Percentiles rank a stretch among this genome's conserved stretches.
Conservation (phyloP, 1,139 yeast species). For the Magnusiomyces suaveolens region DNA sequence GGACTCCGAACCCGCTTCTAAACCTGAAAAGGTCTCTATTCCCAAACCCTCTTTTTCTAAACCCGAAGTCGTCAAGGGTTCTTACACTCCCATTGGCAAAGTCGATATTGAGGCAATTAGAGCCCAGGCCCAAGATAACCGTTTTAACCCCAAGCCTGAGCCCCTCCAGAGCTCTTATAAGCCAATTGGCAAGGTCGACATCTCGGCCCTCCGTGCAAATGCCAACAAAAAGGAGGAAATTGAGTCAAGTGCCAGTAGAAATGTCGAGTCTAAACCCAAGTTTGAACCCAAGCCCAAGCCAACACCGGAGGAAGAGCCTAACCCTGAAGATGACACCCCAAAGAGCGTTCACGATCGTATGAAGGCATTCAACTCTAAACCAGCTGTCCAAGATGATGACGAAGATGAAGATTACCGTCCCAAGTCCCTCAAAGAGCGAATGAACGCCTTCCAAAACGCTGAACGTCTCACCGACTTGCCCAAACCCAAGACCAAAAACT, state of each 20-base stretch:
- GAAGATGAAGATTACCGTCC: slow-evolving; percentile 4
- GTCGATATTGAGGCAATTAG: slow-evolving; percentile 42
- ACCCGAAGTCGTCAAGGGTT: slow-evolving; percentile 36
- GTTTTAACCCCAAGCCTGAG: slow-evolving; percentile 25
- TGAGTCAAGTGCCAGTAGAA: slow-evolving; percentile 6
- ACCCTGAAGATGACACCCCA: slow-evolving; percentile 30
- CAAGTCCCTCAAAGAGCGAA: slow-evolving; percentile 22
- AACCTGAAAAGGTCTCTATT: no score
- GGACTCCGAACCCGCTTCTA: no score
- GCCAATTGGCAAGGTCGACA: slow-evolving; percentile 52
- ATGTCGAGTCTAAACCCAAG: slow-evolving; percentile 8
- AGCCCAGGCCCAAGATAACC: slow-evolving; percentile 31
- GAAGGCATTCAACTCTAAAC: slow-evolving; percentile 21
- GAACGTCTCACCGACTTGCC: slow-evolving; percentile 52
- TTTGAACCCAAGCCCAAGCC: slow-evolving; percentile 1
- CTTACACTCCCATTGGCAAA: slow-evolving; percentile 50
- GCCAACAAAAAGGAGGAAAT: slow-evolving; percentile 26
- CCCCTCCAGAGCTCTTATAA: slow-evolving; percentile 36
- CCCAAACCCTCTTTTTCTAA: slow-evolving; percentile 13
- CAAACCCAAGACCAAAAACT: slow-evolving; percentile 47
- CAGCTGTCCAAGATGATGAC: slow-evolving; percentile 14
- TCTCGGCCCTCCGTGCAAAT: slow-evolving; percentile 38
- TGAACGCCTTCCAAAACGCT: slow-evolving; percentile 21
- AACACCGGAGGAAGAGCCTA: slow-evolving; percentile 40
- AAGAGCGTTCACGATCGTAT: slow-evolving; percentile 40